These are phyloP conservation scores for Phytophthora brassicae DNA, from an alignment of 352 stramenopile genomes.

Conservation along the genomic window DNA sequence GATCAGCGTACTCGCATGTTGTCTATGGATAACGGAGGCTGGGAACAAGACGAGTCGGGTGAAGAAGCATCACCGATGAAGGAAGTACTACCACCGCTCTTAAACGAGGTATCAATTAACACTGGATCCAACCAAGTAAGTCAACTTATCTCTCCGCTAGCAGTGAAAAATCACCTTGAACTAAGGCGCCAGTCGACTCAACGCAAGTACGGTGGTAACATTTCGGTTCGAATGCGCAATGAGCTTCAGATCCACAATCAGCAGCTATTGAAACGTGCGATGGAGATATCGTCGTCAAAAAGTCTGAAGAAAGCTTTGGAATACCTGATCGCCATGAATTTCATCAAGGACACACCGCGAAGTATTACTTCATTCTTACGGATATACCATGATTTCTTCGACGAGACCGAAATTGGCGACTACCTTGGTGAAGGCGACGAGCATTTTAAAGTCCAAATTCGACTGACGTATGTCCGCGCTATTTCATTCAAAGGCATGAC, in stretches of 20 bases:
- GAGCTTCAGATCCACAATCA: conserved; percentile 84
- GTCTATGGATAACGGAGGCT: conserved; percentile 84
- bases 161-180: conserved; percentile 6
- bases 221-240: conserved; percentile 80
- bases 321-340: conserved; percentile 85
- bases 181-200: conserved; percentile 16
- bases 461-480: conserved; percentile 94
- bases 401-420: conserved; percentile 92
- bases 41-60: conserved; percentile 74
- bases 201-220: conserved; percentile 48
- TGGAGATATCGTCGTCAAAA: conserved; percentile 80
- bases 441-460: conserved; percentile 91
- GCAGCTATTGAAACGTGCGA: conserved; percentile 75
- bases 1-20: conserved; percentile 74
- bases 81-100: neutral
- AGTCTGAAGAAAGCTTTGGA: conserved; percentile 88
- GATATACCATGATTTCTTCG: conserved; percentile 93
- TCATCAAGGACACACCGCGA: conserved; percentile 79
- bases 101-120: neutral
- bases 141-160: conserved; percentile 19
- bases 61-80: conserved; percentile 34
- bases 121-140: conserved; percentile 9
- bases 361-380: conserved; percentile 95
- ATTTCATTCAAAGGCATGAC: conserved; percentile 98
- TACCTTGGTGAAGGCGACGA: conserved; percentile 94